Conservation (phyloP, 225 moss, liverwort and hornwort genomes). For the Pleurozium schreberi region DNA sequence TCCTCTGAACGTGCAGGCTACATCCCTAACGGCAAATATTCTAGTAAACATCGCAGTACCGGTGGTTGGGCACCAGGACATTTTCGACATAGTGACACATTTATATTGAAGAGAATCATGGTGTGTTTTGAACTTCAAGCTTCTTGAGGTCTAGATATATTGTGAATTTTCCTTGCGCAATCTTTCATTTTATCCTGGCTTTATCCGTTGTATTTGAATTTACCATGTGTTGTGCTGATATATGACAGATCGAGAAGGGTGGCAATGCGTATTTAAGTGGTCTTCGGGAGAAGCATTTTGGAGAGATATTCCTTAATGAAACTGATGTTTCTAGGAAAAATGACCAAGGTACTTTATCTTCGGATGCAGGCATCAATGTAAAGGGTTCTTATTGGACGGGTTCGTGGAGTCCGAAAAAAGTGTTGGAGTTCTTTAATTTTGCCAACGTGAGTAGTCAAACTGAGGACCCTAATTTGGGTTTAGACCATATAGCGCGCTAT, state of each 20-base stretch:
- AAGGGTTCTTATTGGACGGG: slow-evolving; percentile 23
- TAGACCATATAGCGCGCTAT: slow-evolving; percentile 60
- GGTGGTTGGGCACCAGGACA: slow-evolving; percentile 23
- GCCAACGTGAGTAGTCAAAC: slow-evolving; percentile 10
- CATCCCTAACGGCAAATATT: slow-evolving; percentile 9
- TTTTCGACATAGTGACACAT: slow-evolving; percentile 31
- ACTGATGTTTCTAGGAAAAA: slow-evolving; percentile 16
- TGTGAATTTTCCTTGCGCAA: not conserved
- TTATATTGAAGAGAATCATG: slow-evolving; percentile 68
- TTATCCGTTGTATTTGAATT: not conserved
- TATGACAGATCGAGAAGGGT: slow-evolving; percentile 64
- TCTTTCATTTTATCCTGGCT: not conserved
- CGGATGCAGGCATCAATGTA: not conserved
- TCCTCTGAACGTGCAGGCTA: slow-evolving; percentile 14
- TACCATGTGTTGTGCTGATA: not conserved
- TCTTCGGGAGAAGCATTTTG: slow-evolving; percentile 74
- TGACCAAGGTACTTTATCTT: not conserved
- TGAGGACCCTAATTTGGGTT: slow-evolving; percentile 12
- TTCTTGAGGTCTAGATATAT: not conserved
- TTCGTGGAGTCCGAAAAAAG: slow-evolving; percentile 20
- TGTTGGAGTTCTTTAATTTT: slow-evolving; percentile 21
- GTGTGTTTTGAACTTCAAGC: slow-evolving; percentile 13
- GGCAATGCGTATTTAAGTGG: slow-evolving; percentile 63
- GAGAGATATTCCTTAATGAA: slow-evolving; percentile 56
- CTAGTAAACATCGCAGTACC: slow-evolving; percentile 12